Base-by-base conservation (phyloP, 108 stramenopile genomes). In the Cyclotella cryptica region DNA sequence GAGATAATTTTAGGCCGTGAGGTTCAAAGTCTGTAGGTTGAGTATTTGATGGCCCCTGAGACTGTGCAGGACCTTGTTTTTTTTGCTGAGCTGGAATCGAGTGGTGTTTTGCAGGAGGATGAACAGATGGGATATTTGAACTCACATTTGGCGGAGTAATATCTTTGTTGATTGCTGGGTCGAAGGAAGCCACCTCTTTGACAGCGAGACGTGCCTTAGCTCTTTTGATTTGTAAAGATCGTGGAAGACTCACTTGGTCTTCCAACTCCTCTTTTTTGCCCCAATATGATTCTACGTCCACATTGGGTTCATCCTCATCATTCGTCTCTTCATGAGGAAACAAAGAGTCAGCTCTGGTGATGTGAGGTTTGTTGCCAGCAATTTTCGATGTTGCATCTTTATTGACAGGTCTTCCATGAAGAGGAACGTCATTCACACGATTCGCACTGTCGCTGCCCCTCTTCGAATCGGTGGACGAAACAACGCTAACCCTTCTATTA, bases 91-190 rank as follows among this genome's bases (percentile, higher is more conserved):
- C 53, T 51, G 19, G 42, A 5, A 52, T 45, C 22, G 54, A 28
- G 61, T 24, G 51, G 26, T 11, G n/a, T 40, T 44, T 44, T 13
- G 80, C 41, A 41, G 58, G 49, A 29, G 81, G 81, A 60, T 82
- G 81, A 0, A 82, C 41, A 12, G 75, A 26, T 10, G 81, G 81
- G 41, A 82, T 72, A 58, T 75, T 82, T 28, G 69, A 65, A 46
- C 70, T 76, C 26, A 69, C 54, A 35, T 53, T 75, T 55, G 60
- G 21, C 9, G 55, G 45, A 29, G 17, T 7, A 22, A 19, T 30
- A 15, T 40, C 60, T 18, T 30, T 54, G 42, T 43, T n/a, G 41
- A 39, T 22, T 28, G 30, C 15, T 45, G 41, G 59, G 19, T 19
- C 5, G 1, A 35, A 7, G 59, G 72, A 18, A 19, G 41, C 21